Conservation (phyloP, 1,139 yeast species). For the Scheffersomyces stambukii region DNA sequence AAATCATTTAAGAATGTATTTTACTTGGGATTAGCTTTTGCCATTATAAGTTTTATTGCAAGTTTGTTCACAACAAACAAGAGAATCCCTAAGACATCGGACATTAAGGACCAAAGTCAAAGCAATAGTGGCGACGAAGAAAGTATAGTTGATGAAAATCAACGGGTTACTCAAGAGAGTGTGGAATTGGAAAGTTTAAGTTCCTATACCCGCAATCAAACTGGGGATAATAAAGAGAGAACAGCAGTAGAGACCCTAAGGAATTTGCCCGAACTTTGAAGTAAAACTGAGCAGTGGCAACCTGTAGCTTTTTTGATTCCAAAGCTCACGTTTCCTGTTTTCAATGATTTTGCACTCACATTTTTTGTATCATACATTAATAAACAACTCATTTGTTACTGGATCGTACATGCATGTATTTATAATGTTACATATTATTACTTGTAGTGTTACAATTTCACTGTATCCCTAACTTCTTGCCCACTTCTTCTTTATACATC, state of each 20-base stretch:
- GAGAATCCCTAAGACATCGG: constrained; percentile 31
- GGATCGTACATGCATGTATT: too few species aligned
- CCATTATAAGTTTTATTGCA: constrained; percentile 24
- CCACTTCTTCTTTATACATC: constrained; percentile 18
- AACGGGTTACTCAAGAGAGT: constrained; percentile 1
- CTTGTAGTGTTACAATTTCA: too few species aligned
- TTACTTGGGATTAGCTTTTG: constrained; percentile 35
- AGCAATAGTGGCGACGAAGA: constrained; percentile 10
- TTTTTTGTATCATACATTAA: too few species aligned
- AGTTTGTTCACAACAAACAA: constrained; percentile 34
- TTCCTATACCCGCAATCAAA: neutral
- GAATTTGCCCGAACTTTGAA: too few species aligned
- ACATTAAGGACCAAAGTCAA: constrained; percentile 19
- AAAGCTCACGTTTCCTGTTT: too few species aligned
- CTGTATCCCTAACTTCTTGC: too few species aligned
- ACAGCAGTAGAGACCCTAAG: neutral
- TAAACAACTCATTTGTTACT: too few species aligned
- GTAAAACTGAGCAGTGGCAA: too few species aligned
- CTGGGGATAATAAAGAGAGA: neutral
- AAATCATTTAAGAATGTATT: constrained; percentile 37
- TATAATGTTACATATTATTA: too few species aligned
- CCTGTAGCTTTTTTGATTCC: too few species aligned
- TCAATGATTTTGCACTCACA: too few species aligned
- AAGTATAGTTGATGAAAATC: constrained; percentile 2
- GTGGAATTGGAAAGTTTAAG: neutral